Conservation (phyloP, 305 asterid species). For the Plantago coronopus region DNA sequence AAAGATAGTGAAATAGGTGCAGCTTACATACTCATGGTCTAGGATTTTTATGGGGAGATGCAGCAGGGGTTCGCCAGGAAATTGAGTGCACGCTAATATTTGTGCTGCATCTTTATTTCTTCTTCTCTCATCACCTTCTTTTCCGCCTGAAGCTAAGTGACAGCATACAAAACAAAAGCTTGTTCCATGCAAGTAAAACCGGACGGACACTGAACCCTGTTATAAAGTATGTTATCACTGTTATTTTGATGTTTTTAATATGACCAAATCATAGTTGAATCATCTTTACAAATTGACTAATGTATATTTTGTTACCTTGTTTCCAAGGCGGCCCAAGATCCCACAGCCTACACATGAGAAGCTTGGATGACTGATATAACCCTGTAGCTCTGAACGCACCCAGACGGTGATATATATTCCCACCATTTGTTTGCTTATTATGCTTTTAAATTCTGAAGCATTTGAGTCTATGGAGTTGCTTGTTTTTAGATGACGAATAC, state of each 20-base stretch:
- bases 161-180: slow-evolving; percentile 65
- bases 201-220: slow-evolving; percentile 69
- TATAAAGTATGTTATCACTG: slow-evolving; percentile 12
- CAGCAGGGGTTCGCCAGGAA: slow-evolving; percentile 36
- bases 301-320: slow-evolving; percentile 39
- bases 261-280: slow-evolving; percentile 11
- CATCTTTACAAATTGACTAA: neutral
- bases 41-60: slow-evolving; percentile 50
- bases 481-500: slow-evolving; percentile 36
- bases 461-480: slow-evolving; percentile 26
- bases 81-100: slow-evolving; percentile 42
- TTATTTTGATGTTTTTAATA: slow-evolving; percentile 18
- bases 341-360: slow-evolving; percentile 60
- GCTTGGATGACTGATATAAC: slow-evolving; percentile 37
- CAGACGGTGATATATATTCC: slow-evolving; percentile 58
- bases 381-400: slow-evolving; percentile 41
- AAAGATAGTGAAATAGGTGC: slow-evolving; percentile 10
- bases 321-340: slow-evolving; percentile 59
- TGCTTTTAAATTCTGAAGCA: slow-evolving; percentile 38
- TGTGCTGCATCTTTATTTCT: slow-evolving; percentile 50
- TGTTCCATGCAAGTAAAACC: slow-evolving; percentile 50
- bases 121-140: slow-evolving; percentile 50
- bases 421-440: slow-evolving; percentile 60
- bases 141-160: slow-evolving; percentile 71
- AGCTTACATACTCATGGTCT: slow-evolving; percentile 51